Conservation (phyloP, 441 rosid species). For the Populus hybrid region DNA sequence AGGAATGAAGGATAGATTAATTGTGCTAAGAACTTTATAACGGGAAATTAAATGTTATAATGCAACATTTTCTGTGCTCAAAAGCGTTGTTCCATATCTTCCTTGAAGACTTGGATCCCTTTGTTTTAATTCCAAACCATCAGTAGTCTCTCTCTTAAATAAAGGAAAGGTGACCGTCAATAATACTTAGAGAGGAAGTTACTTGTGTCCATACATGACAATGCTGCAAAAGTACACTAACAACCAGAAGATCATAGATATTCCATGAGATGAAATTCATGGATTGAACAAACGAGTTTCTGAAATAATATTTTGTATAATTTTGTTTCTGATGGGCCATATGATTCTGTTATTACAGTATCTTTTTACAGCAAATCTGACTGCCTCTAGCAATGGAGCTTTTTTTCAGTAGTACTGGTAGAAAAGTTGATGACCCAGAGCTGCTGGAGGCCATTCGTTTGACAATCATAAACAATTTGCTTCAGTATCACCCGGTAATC, state of each 20-base stretch:
- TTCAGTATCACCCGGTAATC: conserved; percentile 89
- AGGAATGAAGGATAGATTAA: neutral
- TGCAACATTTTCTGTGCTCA: neutral
- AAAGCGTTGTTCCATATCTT: neutral
- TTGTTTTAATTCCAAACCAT: neutral
- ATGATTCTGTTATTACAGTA: conserved; percentile 9
- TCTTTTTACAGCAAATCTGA: conserved; percentile 5
- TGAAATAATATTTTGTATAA: neutral
- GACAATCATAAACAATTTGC: conserved; percentile 85
- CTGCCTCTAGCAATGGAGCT: conserved; percentile 14
- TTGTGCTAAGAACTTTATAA: neutral
- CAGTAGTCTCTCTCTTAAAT: neutral
- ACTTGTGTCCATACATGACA: neutral
- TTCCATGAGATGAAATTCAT: no score
- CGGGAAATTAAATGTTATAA: neutral
- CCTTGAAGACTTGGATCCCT: neutral
- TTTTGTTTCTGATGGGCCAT: neutral
- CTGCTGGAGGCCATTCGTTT: conserved; percentile 95
- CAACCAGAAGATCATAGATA: neutral
- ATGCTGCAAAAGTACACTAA: neutral
- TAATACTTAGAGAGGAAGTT: neutral
- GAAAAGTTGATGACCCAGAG: conserved; percentile 94
- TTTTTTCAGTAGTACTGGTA: conserved; percentile 71
- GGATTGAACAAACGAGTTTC: no score
- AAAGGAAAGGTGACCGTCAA: neutral